Conservation (phyloP, 2,329 filamentous ascomycete species). For the Trichoderma koningiopsis region DNA sequence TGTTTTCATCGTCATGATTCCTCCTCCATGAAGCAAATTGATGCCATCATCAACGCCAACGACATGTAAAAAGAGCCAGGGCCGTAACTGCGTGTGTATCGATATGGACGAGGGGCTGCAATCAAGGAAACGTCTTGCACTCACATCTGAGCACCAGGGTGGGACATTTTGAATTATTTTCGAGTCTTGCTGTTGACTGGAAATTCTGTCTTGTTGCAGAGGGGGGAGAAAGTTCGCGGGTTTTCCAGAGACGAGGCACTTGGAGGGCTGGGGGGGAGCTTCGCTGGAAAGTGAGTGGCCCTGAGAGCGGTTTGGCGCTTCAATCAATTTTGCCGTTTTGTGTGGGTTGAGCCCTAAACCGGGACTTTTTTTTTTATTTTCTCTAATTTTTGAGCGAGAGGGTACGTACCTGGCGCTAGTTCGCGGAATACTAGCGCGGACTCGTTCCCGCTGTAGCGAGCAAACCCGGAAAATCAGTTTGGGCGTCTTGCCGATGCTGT, state of each 20-base stretch:
- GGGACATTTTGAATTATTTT: constrained; percentile 57
- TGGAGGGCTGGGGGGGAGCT: constrained; percentile 22
- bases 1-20: neutral
- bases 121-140: constrained; percentile 34
- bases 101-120: constrained; percentile 22
- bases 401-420: neutral
- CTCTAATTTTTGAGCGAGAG: neutral
- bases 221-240: constrained; percentile 26
- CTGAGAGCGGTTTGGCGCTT: constrained; percentile 22
- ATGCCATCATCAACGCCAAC: constrained; percentile 15
- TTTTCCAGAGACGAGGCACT: constrained; percentile 7
- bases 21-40: neutral
- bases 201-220: constrained; percentile 27
- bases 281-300: constrained; percentile 18
- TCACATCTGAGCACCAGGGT: constrained; percentile 65
- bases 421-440: neutral
- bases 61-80: neutral
- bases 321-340: constrained; percentile 29
- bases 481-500: constrained; percentile 27
- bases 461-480: constrained; percentile 30
- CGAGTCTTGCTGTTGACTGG: constrained; percentile 32
- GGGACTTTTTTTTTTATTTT: neutral
- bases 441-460: neutral
- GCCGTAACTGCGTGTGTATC: constrained; percentile 3
- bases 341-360: constrained; percentile 40